These are phyloP conservation scores for Diophrys sp. DNA, from an alignment of 73 alveolate species.

Conservation along the genomic window DNA sequence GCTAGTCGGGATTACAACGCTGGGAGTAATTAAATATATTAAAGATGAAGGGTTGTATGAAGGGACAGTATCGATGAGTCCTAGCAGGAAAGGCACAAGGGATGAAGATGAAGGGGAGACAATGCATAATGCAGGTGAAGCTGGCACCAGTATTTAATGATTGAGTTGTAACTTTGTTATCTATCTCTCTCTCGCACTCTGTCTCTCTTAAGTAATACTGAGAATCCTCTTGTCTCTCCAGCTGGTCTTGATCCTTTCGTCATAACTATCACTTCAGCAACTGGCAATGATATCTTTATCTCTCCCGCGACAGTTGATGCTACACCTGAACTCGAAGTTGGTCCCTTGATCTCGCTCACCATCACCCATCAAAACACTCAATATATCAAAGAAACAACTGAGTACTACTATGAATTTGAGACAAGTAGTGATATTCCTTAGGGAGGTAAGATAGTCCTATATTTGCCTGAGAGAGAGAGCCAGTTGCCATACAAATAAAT, in stretches of 20 bases:
- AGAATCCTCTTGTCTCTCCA: slow-evolving; percentile 27
- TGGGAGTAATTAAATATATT: too few relatives aligned
- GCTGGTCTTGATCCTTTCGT: slow-evolving; percentile 3
- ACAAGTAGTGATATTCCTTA: slow-evolving; percentile 20
- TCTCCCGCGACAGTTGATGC: slow-evolving; percentile 10
- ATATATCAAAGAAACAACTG: slow-evolving; percentile 15
- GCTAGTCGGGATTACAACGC: too few relatives aligned
- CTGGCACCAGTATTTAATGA: too few relatives aligned
- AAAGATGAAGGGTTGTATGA: too few relatives aligned
- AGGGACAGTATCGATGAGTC: too few relatives aligned
- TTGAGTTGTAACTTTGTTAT: too few relatives aligned
- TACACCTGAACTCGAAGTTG: slow-evolving; percentile 19
- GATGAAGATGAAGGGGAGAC: too few relatives aligned
- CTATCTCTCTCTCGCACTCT: too few relatives aligned
- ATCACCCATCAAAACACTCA: slow-evolving; percentile 8
- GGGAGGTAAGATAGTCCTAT: slow-evolving; percentile 11
- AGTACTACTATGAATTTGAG: neutral
- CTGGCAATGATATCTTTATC: slow-evolving; percentile 14
- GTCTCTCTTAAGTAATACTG: too few relatives aligned
- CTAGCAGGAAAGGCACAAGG: too few relatives aligned
- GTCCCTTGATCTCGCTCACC: slow-evolving; percentile 11
- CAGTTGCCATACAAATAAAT: neutral
- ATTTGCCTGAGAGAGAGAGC: slow-evolving; percentile 13
- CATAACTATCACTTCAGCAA: slow-evolving; percentile 8
- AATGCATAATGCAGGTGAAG: too few relatives aligned